Percentiles rank a stretch among this genome's conserved stretches.
These are phyloP conservation scores for Globisporangium sylvaticum DNA, from an alignment of 352 stramenopile genomes.

Conservation along the genomic window DNA sequence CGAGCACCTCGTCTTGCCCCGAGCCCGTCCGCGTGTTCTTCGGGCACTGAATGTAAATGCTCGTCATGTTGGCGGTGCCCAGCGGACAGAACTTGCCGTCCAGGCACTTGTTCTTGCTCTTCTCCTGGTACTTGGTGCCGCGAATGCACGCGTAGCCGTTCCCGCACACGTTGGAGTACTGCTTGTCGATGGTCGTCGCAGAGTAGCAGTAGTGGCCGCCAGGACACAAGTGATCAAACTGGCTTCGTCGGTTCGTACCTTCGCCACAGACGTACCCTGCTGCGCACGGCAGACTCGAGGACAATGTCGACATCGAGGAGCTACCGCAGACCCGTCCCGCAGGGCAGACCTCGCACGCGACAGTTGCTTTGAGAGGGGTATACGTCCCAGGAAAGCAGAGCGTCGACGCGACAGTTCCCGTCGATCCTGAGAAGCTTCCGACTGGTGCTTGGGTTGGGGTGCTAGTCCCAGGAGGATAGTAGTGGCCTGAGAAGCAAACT, in stretches of 20 bases:
- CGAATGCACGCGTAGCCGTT: slow-evolving; percentile 88
- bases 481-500: slow-evolving; percentile 93
- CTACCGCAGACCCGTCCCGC: slow-evolving; percentile 93
- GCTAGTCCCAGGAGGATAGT: slow-evolving; percentile 90
- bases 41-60: slow-evolving; percentile 89
- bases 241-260: slow-evolving; percentile 84
- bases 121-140: slow-evolving; percentile 85
- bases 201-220: slow-evolving; percentile 89
- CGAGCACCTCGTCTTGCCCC: slow-evolving; percentile 76
- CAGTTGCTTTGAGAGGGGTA: slow-evolving; percentile 87
- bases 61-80: slow-evolving; percentile 82
- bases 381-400: slow-evolving; percentile 97
- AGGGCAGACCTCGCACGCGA: slow-evolving; percentile 90
- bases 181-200: slow-evolving; percentile 73
- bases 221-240: slow-evolving; percentile 93
- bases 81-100: slow-evolving; percentile 92
- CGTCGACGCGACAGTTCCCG: slow-evolving; percentile 89
- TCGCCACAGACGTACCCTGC: slow-evolving; percentile 93
- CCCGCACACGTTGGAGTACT: slow-evolving; percentile 87
- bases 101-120: slow-evolving; percentile 90
- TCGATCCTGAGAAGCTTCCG: slow-evolving; percentile 87
- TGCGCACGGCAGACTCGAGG: slow-evolving; percentile 83
- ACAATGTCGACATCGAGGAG: slow-evolving; percentile 84
- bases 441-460: slow-evolving; percentile 89
- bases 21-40: slow-evolving; percentile 82